Evolutionary conservation across 495 filamentous ascomycete genomes (phyloP).

Genomic region (Lichenothelia convexa): DNA sequence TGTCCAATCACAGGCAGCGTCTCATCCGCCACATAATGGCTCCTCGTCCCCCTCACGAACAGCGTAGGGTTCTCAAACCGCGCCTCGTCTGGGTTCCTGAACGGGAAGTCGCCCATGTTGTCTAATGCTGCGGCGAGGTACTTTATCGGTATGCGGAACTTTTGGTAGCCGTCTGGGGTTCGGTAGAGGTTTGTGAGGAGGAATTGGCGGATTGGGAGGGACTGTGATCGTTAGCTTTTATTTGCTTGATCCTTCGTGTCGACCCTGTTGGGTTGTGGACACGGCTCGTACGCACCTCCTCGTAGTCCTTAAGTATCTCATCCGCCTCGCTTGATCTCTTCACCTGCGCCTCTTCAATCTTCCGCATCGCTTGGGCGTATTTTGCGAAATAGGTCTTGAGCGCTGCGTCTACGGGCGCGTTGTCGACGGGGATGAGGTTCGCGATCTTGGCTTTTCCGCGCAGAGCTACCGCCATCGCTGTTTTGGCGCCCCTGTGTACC

Average conservation of each 20-base stretch:
- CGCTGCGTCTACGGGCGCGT: conserved; percentile 67
- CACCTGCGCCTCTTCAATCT: conserved; percentile 48
- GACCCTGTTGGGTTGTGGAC: no score
- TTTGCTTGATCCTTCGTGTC: no score
- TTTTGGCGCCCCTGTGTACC: conserved; percentile 92
- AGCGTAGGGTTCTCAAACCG: conserved; percentile 62
- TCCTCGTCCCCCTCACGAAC: conserved; percentile 67
- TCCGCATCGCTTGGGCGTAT: conserved; percentile 73
- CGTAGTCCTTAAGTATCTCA: conserved; percentile 57
- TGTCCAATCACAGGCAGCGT: conserved; percentile 68
- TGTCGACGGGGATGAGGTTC: conserved; percentile 71
- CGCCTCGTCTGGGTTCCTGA: conserved; percentile 37
- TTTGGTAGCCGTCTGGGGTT: conserved; percentile 23
- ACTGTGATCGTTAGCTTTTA: conserved; percentile 25
- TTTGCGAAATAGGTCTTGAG: conserved; percentile 56
- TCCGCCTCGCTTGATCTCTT: conserved; percentile 62
- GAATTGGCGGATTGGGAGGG: conserved; percentile 70
- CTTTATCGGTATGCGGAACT: conserved; percentile 42
- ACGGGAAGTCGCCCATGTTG: conserved; percentile 75
- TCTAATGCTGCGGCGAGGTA: conserved; percentile 38
- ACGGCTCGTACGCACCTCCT: conserved; percentile 29
- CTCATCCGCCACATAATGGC: conserved; percentile 74
- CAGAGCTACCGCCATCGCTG: conserved; percentile 77
- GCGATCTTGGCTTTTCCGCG: conserved; percentile 42
- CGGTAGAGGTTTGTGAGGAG: conserved; percentile 75